Evolutionary conservation across 2,329 filamentous ascomycete species (phyloP), one percentile per base, ranked within the genome.

Genomic region (Cladorrhinum sp.): DNA sequence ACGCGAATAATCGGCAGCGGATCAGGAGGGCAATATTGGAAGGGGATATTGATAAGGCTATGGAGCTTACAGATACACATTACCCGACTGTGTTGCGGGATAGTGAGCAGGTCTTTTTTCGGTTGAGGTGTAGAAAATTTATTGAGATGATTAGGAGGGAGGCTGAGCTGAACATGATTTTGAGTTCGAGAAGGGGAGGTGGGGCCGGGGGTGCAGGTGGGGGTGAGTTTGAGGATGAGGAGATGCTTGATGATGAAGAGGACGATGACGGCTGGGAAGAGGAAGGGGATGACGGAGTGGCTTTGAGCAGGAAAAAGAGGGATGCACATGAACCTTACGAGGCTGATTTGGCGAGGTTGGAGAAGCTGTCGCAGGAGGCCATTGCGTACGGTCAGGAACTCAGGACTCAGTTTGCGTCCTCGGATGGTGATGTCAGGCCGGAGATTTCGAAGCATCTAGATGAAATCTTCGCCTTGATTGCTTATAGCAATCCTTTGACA

Each of bases 131-230:
- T 71, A 87, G 92, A 62, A 96, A 95, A 72, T 97, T 98, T 73
- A 88, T 98, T 62, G 95, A 99, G 74, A 93, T 99, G 88, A 92
- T 96, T 68, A 85, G 90, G 45, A 84, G 83, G 60, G 87, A 87
- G 36, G 86, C 88, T 2, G 89, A 93, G 66, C 74, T 89, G 18
- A 81, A 81, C 68, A 76, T 80, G 36, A 75, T 76, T 7, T 74
- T 77, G 36, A 81, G n/a, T n/a, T n/a, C 79, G 67, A 75, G 67
- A 64, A 73, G 27, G 71, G 45, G 54, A 7, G 57, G 22, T 18
- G 41, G 10, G 20, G 36, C 36, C 18, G 58, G 29, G 38, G 36
- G 25, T 22, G 22, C 29, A 13, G 36, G 1, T 24, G 10, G 1
- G 29, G 51, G 38, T 24, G 54, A 75, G 32, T 76, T 79, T 54